Base-by-base conservation (phyloP, 2,329 filamentous ascomycete species). In the Mycosphaerella sp. region DNA sequence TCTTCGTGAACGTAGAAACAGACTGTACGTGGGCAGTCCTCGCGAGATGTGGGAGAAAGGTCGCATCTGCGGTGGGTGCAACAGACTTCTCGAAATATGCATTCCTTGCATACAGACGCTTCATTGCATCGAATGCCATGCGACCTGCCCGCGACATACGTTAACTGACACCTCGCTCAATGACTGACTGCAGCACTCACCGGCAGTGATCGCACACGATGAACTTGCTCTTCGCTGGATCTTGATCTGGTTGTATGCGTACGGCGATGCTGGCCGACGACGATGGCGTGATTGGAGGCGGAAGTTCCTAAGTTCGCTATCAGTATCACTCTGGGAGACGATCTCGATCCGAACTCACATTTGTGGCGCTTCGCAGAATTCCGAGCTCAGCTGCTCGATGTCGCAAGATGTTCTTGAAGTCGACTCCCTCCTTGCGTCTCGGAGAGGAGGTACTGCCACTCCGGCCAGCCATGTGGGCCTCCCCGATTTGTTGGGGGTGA, bases 201-300 rank as follows among this genome's bases (percentile, higher is more conserved):
- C 55, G 56, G 46, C 54, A 58, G 32, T 58, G 56, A 40, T 58
- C 54, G 44, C 56, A 58, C 36, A 58, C 56, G 32, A 58, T 28
- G 36, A 56, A 58, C 16, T 51, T 45, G 16, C 36, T 46, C 34
- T 52, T 49, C 37, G 49, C 17, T 3, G 41, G 10, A 18, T 52
- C 44, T 28, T 36, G 27, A n/a, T 57, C 48, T 35, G 28, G 37
- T 12, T 35, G 34, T 10, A 37, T 18, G 18, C 41, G 34, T 18
- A 37, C 4, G 42, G 42, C 32, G 28, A 43, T 36, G 30, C 25
- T 27, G 34, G n/a, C 41, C 4, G 41, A 5, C 32, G 27, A 28
- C 4, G 10, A 17, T 35, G 18, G 34, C 7, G 37, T 27, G 13
- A 30, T 18, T 12, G 27, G 34, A 18, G 49, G 34, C n/a, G 39